phyloP scores from a whole-genome alignment of 2,329 filamentous ascomycete genomes.

The Scytalidium lignicola region DNA sequence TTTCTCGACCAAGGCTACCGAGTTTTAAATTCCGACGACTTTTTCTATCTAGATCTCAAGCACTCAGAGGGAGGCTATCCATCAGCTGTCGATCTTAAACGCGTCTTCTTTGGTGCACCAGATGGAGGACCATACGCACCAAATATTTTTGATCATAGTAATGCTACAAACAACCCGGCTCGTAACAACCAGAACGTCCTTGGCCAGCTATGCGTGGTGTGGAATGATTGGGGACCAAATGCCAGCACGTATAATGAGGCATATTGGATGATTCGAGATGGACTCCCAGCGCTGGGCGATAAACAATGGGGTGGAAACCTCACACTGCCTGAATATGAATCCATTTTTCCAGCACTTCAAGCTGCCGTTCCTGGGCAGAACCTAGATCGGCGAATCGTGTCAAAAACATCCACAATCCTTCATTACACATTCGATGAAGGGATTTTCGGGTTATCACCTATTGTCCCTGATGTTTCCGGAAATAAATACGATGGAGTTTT shows the following conservation, averaged over 20 bases:
- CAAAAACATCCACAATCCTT: conserved; percentile 29
- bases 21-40: conserved; percentile 47
- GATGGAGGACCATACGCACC: conserved; percentile 39
- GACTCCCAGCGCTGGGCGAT: conserved; percentile 42
- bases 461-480: conserved; percentile 30
- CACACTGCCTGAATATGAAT: conserved; percentile 31
- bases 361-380: conserved; percentile 39
- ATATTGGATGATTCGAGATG: conserved; percentile 43
- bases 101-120: conserved; percentile 37
- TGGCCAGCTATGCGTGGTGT: conserved; percentile 42
- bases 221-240: conserved; percentile 49
- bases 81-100: conserved; percentile 38
- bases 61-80: conserved; percentile 37
- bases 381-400: conserved; percentile 36
- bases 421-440: conserved; percentile 24
- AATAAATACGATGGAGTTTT: conserved; percentile 32
- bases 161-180: conserved; percentile 39
- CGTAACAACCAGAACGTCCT: conserved; percentile 32
- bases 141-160: conserved; percentile 42
- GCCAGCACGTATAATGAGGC: conserved; percentile 44
- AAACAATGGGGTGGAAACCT: conserved; percentile 46
- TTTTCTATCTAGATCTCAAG: conserved; percentile 44
- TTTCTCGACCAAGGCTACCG: conserved; percentile 34
- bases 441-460: conserved; percentile 4
- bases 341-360: conserved; percentile 33